Percentiles rank a stretch among this genome's conserved stretches.
Conservation (phyloP, 1,284 basidiomycete genomes). For the Phellinidium pouzarii region DNA sequence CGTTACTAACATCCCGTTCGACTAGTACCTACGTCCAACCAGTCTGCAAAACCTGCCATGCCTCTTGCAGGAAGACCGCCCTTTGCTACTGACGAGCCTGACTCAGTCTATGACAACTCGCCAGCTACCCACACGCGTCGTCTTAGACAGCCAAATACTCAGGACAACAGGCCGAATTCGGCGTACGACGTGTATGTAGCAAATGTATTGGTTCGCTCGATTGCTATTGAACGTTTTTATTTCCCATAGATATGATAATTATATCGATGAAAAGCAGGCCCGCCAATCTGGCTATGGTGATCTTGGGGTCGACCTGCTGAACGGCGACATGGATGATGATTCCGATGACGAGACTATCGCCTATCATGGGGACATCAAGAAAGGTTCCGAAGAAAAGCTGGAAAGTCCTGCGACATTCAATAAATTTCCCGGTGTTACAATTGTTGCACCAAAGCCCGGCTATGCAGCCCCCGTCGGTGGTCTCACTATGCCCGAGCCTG, state of each 20-base stretch:
- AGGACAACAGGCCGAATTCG: slow-evolving; percentile 28
- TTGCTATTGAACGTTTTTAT: slow-evolving; percentile 4
- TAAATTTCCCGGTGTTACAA: slow-evolving; percentile 31
- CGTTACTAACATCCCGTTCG: background rate
- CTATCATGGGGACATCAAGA: slow-evolving; percentile 13
- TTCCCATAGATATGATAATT: slow-evolving; percentile 53
- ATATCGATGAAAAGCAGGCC: slow-evolving; percentile 37
- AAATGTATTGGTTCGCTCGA: slow-evolving; percentile 5
- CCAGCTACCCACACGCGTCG: slow-evolving; percentile 21
- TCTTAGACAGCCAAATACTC: slow-evolving; percentile 30
- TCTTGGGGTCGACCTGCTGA: slow-evolving; percentile 47
- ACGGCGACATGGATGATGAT: slow-evolving; percentile 34
- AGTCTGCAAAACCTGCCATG: slow-evolving; percentile 24
- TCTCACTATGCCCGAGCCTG: slow-evolving; percentile 40
- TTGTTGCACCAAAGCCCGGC: slow-evolving; percentile 65
- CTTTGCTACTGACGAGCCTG: slow-evolving; percentile 61
- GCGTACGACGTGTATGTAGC: slow-evolving; percentile 58
- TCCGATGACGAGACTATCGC: slow-evolving; percentile 36
- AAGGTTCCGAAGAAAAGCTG: slow-evolving; percentile 27
- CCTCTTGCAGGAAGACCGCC: slow-evolving; percentile 58
- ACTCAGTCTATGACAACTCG: slow-evolving; percentile 45
- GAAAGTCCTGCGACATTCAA: slow-evolving; percentile 12
- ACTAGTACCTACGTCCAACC: slow-evolving; percentile 8
- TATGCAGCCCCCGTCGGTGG: slow-evolving; percentile 63
- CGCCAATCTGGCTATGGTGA: slow-evolving; percentile 47